Conservation (phyloP, 371 early-diverging fungal genomes). For the Parasitella parasitica region DNA sequence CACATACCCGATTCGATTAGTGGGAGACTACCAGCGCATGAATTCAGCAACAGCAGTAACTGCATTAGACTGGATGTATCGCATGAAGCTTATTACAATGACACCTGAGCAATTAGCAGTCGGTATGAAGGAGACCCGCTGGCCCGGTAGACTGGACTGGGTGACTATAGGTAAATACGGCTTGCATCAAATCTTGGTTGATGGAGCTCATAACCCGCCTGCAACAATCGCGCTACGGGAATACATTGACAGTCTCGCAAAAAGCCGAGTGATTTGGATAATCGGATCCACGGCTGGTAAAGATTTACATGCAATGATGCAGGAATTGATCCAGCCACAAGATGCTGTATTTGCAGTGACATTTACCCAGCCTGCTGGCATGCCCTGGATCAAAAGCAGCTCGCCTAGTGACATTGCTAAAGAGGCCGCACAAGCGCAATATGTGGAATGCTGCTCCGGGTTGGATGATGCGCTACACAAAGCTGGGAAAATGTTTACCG, state of each 20-base stretch:
- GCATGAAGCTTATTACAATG: slow-evolving; percentile 14
- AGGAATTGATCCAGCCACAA: slow-evolving; percentile 45
- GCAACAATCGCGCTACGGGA: slow-evolving; percentile 64
- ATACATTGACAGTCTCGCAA: slow-evolving; percentile 55
- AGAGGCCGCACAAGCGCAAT: slow-evolving; percentile 15
- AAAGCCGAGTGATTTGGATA: slow-evolving; percentile 68
- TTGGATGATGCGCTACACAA: slow-evolving; percentile 27
- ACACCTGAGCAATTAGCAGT: slow-evolving; percentile 47
- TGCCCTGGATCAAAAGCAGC: slow-evolving; percentile 82
- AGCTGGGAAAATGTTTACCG: slow-evolving; percentile 9
- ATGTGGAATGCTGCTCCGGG: slow-evolving; percentile 5
- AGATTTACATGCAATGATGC: slow-evolving; percentile 59
- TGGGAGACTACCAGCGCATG: slow-evolving; percentile 78
- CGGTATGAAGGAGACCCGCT: slow-evolving; percentile 63
- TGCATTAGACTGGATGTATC: slow-evolving; percentile 57
- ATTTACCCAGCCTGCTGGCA: slow-evolving; percentile 77
- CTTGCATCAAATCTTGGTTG: slow-evolving; percentile 57
- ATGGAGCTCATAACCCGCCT: slow-evolving; percentile 90
- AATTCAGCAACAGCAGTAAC: slow-evolving; percentile 78
- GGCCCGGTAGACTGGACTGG: slow-evolving; percentile 88
- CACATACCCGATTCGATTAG: slow-evolving; percentile 55
- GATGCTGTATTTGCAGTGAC: slow-evolving; percentile 68
- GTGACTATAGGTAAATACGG: slow-evolving; percentile 15
- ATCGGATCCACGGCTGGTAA: slow-evolving; percentile 78
- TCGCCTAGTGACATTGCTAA: slow-evolving; percentile 39